Evolutionary conservation across 1,139 yeast species (phyloP).

Genomic region (Maudiozyma humilis): DNA sequence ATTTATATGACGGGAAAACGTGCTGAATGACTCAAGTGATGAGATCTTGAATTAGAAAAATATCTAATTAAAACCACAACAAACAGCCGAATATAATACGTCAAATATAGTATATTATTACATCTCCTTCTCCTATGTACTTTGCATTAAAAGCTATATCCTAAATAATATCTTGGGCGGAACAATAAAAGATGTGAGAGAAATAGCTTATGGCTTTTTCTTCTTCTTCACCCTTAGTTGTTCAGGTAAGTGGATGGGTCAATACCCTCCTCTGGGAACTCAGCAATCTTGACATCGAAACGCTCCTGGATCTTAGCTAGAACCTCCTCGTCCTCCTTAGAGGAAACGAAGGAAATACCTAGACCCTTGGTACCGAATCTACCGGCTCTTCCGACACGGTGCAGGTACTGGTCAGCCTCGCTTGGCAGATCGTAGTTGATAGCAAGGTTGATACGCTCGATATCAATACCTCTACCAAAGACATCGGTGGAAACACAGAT

Average conservation of each 20-base stretch:
- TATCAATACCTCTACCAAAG: slow-evolving; percentile 98
- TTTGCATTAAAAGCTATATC: neutral
- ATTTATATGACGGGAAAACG: too few species aligned
- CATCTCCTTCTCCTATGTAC: neutral
- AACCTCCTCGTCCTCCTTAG: slow-evolving; percentile 81
- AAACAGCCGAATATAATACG: too few species aligned
- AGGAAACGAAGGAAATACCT: slow-evolving; percentile 82
- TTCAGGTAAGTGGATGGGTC: slow-evolving; percentile 98
- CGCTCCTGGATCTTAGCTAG: slow-evolving; percentile 92
- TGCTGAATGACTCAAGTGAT: too few species aligned
- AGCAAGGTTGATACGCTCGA: slow-evolving; percentile 95
- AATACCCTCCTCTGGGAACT: slow-evolving; percentile 94
- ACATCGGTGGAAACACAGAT: slow-evolving; percentile 98
- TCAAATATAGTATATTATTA: neutral
- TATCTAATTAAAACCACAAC: too few species aligned
- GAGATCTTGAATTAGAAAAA: too few species aligned
- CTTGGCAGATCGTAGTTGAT: slow-evolving; percentile 85
- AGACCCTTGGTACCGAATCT: slow-evolving; percentile 99
- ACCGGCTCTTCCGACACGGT: slow-evolving; percentile 99
- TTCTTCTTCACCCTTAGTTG: slow-evolving; percentile 42
- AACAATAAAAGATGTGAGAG: neutral
- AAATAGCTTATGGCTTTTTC: neutral
- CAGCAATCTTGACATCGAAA: slow-evolving; percentile 70
- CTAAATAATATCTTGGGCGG: neutral
- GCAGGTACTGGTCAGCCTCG: slow-evolving; percentile 96